Evolutionary conservation across 75 land plant genomes (phyloP), one percentile per base, ranked within the genome.

Genomic region (Pinus tabuliformis): DNA sequence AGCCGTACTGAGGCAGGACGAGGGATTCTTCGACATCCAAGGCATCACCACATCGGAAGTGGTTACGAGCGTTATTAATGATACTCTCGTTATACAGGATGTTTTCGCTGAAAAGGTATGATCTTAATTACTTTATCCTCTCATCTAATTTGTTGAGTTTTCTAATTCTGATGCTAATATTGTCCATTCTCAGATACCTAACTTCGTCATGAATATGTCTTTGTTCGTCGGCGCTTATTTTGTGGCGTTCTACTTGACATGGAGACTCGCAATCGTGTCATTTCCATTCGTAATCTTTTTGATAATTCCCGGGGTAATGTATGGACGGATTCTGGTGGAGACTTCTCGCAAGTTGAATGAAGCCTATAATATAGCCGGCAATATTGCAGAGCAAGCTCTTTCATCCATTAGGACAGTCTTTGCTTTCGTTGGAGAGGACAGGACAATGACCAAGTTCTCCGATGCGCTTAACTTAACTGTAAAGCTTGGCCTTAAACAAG

Each of bases 361-460:
- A 30, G 79, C 80, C 22, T 84, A 87, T 75, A 62, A 33, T 21
- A 81, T 70, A 60, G 87, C 89, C 8, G 84, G 79, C 14, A 52
- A 20, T 36, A 57, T 85, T 21, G 86, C 80, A 12, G 84, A 87
- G 76, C 87, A 88, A 33, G 0, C 33, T 33, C 33, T 33, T 33
- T 33, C 33, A 33, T 33, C 33, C 33, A 33, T 33, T 33, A 80
- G 81, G n/a, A 86, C 91, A 30, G 89, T 89, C n/a, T 86, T 78
- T 61, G 83, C 91, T 14, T 89, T 86, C 70, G 86, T 73, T 20
- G 89, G 80, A 20, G 91, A 86, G 73, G 70, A 70, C 59, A 80
- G 78, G 64, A 79, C 83, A 12, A 62, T 77, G 63, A 28, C 45
- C 52, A 72, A 58, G 52, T 78, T 57, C 57, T 52, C 75, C 2